These are phyloP conservation scores for Teunomyces atbi DNA, from an alignment of 805 yeast species.

Conservation along the genomic window DNA sequence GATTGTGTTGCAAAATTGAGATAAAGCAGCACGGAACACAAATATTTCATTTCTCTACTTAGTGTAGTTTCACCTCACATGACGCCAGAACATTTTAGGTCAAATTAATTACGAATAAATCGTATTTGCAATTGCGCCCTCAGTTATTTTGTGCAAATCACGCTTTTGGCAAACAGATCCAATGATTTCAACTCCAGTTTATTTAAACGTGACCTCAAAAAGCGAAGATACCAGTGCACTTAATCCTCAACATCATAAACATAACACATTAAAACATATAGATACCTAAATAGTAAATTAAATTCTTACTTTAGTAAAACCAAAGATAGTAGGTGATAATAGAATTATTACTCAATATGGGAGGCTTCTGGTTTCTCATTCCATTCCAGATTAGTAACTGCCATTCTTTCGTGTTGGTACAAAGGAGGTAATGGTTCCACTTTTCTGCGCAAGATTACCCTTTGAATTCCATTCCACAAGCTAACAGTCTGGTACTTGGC, in stretches of 20 bases:
- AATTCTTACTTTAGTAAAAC: not conserved
- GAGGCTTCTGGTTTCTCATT: slow-evolving; percentile 54
- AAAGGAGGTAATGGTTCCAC: slow-evolving; percentile 54
- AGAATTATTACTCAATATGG: slow-evolving; percentile 42
- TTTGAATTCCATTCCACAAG: slow-evolving; percentile 43
- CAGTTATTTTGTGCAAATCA: too few species aligned
- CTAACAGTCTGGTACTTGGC: slow-evolving; percentile 41
- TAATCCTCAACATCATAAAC: not conserved
- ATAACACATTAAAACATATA: not conserved
- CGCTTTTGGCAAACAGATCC: too few species aligned
- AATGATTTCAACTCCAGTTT: too few species aligned
- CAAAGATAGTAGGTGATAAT: too few species aligned
- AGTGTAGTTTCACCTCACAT: too few species aligned
- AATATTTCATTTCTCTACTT: too few species aligned
- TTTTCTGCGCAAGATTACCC: slow-evolving; percentile 43
- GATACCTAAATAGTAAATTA: not conserved
- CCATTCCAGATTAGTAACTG: slow-evolving; percentile 62
- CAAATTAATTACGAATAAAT: too few species aligned
- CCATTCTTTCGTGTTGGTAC: slow-evolving; percentile 56
- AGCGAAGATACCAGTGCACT: not conserved
- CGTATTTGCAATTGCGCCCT: too few species aligned
- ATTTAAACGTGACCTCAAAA: not conserved
- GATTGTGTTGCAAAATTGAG: too few species aligned
- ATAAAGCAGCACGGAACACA: too few species aligned
- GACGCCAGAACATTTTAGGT: too few species aligned